These are phyloP conservation scores for Sporisorium scitamineum DNA, from an alignment of 1,284 basidiomycete species.

Conservation along the genomic window DNA sequence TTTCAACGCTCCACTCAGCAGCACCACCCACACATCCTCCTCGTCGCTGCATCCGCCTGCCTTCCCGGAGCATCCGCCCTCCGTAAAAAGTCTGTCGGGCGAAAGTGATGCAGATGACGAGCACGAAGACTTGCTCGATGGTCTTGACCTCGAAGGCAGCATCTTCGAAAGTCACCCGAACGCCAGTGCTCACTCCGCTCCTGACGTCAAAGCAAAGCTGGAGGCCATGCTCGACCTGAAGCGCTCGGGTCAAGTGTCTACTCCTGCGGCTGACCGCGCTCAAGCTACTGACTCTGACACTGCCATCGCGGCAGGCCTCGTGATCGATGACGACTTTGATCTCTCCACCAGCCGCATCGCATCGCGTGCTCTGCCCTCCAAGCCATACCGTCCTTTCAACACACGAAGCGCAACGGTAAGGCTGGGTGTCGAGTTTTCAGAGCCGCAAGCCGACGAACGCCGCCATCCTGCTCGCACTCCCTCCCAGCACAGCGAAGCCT, in stretches of 20 bases:
- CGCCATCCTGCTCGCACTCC: conserved; percentile 20
- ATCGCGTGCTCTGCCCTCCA: conserved; percentile 17
- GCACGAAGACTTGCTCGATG: conserved; percentile 53
- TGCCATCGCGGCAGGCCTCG: conserved; percentile 52
- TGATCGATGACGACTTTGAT: conserved; percentile 62
- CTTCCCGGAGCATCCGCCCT: conserved; percentile 14
- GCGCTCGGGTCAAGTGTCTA: conserved; percentile 22
- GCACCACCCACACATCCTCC: conserved; percentile 18
- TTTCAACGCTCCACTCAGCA: conserved; percentile 10
- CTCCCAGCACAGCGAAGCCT: conserved; percentile 14
- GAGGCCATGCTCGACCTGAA: conserved; percentile 54
- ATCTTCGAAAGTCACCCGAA: conserved; percentile 34
- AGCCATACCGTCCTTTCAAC: conserved; percentile 5
- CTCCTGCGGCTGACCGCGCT: not conserved
- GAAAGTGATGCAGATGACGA: conserved; percentile 59
- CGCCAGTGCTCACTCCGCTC: not conserved
- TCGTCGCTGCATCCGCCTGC: conserved; percentile 28
- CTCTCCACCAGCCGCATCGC: conserved; percentile 55
- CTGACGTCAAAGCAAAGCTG: conserved; percentile 32
- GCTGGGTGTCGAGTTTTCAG: not conserved
- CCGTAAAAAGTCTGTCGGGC: conserved; percentile 27
- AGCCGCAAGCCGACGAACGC: conserved; percentile 6
- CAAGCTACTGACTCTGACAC: conserved; percentile 39
- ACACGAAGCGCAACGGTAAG: not conserved
- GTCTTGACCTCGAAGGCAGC: conserved; percentile 51